These are phyloP conservation scores for Debaryomyces prosopidis DNA, from an alignment of 805 yeast genomes.

Conservation along the genomic window DNA sequence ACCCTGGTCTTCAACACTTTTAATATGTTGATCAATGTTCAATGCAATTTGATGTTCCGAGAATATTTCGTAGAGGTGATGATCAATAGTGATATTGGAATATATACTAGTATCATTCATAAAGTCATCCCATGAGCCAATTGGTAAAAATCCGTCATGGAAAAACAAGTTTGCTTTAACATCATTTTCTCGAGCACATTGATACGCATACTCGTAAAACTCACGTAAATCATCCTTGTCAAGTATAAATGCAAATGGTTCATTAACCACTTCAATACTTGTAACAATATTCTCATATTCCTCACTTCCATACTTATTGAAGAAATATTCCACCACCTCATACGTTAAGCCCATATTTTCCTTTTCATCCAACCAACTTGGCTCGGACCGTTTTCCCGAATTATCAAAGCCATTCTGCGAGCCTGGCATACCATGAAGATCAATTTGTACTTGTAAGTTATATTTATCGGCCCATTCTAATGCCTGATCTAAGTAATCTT, in stretches of 20 bases:
- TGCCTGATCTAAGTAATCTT: constrained; percentile 62
- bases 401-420: constrained; percentile 89
- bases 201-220: constrained; percentile 21
- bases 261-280: constrained; percentile 29
- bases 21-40: constrained; percentile 12
- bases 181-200: constrained; percentile 4
- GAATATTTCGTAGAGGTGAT: constrained; percentile 28
- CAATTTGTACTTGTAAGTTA: constrained; percentile 69
- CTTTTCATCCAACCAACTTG: constrained; percentile 13
- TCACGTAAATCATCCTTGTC: constrained; percentile 21
- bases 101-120: constrained; percentile 4
- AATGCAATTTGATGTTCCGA: constrained; percentile 13
- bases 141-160: constrained; percentile 18
- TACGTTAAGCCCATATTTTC: constrained; percentile 11
- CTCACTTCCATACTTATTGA: constrained; percentile 14
- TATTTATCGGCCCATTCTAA: constrained; percentile 66
- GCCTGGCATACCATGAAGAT: constrained; percentile 82
- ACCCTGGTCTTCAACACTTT: constrained; percentile 13
- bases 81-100: constrained; percentile 20
- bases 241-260: constrained; percentile 25
- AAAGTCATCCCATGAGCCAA: constrained; percentile 18
- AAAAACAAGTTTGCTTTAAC: constrained; percentile 9
- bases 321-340: constrained; percentile 13
- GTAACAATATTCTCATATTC: constrained; percentile 10
- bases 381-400: constrained; percentile 57